Evolutionary conservation across 1,284 basidiomycete species (phyloP), one percentile per base, ranked within the genome.

Genomic region (Ustilago sp.): DNA sequence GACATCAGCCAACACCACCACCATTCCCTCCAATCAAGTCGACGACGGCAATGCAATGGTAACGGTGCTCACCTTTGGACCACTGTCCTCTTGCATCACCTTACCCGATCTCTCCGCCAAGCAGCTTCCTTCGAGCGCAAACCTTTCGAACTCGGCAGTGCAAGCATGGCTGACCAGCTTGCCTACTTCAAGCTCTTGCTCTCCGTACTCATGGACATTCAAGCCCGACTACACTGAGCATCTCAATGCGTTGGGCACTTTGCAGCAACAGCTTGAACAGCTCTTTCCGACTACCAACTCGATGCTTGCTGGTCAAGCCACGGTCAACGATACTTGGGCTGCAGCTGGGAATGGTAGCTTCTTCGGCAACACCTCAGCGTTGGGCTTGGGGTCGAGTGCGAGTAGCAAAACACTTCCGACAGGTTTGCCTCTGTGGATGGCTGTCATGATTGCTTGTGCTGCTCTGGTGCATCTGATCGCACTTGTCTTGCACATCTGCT

Each of bases 341-440:
- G 43, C n/a, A 15, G 43, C n/a, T 45, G n/a, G n/a, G 8, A 45
- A 45, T 19, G n/a, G 48, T n/a, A 51, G n/a, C 23, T 38, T 61
- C 23, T 53, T 61, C 19, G 38, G 45, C n/a, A 50, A 17, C 34
- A 35, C 31, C 3, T 9, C 31, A 13, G 39, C 12, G 1, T 34
- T 15, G 12, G 39, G 13, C n/a, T 11, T 47, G 15, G n/a, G 13
- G 11, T 34, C 56, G 41, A 34, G 3, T 19, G 8, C 32, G 2
- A 51, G 2, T 1, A n/a, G n/a, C 9, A 48, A 23, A 8, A 39
- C 51, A 5, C 28, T 61, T 2, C 61, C 70, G 11, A 38, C 52
- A 13, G 31, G 34, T 0, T 47, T 73, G 32, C 64, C 70, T 17
- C 31, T 68, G 11, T 73, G 70, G 70, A 73, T 67, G 36, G 70